These are phyloP conservation scores for Inga leiocalycina DNA, from an alignment of 306 rosid species.

Conservation along the genomic window DNA sequence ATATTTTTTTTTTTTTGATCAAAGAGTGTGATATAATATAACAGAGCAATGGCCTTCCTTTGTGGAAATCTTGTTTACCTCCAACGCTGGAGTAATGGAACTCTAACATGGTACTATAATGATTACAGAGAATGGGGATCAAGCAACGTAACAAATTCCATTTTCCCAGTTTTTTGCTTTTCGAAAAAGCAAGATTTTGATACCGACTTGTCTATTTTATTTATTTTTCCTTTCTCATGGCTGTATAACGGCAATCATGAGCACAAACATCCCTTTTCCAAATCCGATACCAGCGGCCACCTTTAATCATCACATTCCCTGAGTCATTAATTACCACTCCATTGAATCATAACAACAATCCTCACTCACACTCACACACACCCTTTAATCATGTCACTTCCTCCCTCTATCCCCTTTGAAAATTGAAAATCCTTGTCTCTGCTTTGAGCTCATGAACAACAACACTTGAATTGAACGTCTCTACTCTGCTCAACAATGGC, in stretches of 20 bases:
- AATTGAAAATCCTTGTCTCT: conserved; percentile 2
- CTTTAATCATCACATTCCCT: conserved; percentile 64
- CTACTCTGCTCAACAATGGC: conserved; percentile 29
- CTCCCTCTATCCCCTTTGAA: conserved; percentile 13
- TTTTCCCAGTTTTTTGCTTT: background rate
- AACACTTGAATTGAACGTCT: background rate
- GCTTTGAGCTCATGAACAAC: background rate
- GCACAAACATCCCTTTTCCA: conserved; percentile 35
- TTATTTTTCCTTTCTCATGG: background rate
- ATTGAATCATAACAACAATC: conserved; percentile 21
- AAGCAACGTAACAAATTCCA: conserved; percentile 6
- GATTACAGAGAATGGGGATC: background rate
- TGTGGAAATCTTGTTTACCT: no score
- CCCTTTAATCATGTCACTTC: conserved; percentile 41
- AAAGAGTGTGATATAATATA: no score
- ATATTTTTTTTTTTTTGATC: no score
- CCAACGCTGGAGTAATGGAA: no score
- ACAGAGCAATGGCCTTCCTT: no score
- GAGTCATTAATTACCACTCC: conserved; percentile 5
- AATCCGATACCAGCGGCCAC: conserved; percentile 29
- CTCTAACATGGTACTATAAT: background rate
- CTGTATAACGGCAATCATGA: conserved; percentile 62
- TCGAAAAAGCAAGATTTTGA: conserved; percentile 41
- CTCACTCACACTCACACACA: conserved; percentile 32
- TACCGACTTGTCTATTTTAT: conserved; percentile 30